phyloP scores from a whole-genome alignment of 1,284 basidiomycete species.

The Apiotrichum domesticum region DNA sequence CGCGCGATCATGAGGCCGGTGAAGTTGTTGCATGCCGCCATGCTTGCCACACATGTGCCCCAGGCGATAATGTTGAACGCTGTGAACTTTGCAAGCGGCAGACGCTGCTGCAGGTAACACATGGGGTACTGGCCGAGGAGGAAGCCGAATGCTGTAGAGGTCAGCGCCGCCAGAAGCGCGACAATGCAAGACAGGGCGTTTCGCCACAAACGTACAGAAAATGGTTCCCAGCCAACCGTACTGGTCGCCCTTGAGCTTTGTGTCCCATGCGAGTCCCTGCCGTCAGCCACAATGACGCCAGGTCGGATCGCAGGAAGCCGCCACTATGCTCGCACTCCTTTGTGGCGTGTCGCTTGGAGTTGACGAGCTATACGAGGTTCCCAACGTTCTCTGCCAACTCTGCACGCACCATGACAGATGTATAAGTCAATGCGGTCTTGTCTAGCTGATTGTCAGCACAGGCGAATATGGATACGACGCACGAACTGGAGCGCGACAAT shows the following conservation, averaged over 20 bases:
- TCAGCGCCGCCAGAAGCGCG: background rate
- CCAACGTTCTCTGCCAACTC: background rate
- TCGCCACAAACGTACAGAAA: constrained; percentile 14
- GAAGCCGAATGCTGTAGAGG: constrained; percentile 15
- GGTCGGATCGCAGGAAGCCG: no score
- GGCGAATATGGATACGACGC: background rate
- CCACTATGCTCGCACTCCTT: no score
- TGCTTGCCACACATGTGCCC: background rate
- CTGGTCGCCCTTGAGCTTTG: constrained; percentile 15
- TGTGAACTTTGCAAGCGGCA: constrained; percentile 29
- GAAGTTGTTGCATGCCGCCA: constrained; percentile 51
- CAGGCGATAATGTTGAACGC: constrained; percentile 26
- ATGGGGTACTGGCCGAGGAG: constrained; percentile 22
- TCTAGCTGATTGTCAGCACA: background rate
- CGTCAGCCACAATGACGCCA: no score
- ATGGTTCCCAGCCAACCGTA: constrained; percentile 22
- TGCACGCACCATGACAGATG: background rate
- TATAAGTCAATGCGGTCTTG: background rate
- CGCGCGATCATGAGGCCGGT: constrained; percentile 56
- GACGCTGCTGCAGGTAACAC: constrained; percentile 15
- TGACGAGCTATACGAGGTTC: background rate
- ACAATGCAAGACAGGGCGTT: background rate
- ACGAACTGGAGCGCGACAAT: constrained; percentile 1
- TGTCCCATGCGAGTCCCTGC: constrained; percentile 46
- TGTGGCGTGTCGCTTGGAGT: no score